Conservation (phyloP, 257 asterid species). For the Nicotiana tomentosiformis region DNA sequence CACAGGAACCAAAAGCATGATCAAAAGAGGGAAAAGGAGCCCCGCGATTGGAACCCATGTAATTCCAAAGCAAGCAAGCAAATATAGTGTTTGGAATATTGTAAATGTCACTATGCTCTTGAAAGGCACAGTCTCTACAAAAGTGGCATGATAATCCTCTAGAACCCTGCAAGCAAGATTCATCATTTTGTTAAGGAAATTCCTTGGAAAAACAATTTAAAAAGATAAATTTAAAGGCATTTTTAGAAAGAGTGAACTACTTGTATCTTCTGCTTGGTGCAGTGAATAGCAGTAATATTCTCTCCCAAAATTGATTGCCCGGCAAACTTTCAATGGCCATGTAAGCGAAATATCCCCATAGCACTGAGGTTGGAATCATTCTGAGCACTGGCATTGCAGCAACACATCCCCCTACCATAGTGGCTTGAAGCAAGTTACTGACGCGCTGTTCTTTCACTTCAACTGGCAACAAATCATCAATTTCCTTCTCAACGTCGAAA, state of each 20-base stretch:
- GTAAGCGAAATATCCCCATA: slow-evolving; percentile 91
- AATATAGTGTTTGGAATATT: slow-evolving; percentile 54
- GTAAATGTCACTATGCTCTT: slow-evolving; percentile 68
- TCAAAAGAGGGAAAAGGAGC: slow-evolving; percentile 65
- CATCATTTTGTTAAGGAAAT: background rate
- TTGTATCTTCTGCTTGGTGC: slow-evolving; percentile 84
- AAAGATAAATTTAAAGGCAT: background rate
- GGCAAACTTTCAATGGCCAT: slow-evolving; percentile 95
- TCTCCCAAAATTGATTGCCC: slow-evolving; percentile 90
- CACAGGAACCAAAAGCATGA: slow-evolving; percentile 81
- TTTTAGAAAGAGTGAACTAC: slow-evolving; percentile 20
- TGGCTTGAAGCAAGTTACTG: slow-evolving; percentile 74
- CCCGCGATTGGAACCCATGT: slow-evolving; percentile 96
- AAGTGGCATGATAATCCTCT: slow-evolving; percentile 76
- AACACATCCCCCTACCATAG: slow-evolving; percentile 77
- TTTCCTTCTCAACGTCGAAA: slow-evolving; percentile 74
- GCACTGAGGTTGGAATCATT: slow-evolving; percentile 89
- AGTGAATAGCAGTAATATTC: slow-evolving; percentile 67
- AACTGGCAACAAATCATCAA: slow-evolving; percentile 72
- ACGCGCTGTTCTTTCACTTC: slow-evolving; percentile 90
- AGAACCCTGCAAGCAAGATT: slow-evolving; percentile 42
- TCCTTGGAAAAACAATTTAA: background rate
- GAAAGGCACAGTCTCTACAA: slow-evolving; percentile 87
- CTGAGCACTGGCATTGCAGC: slow-evolving; percentile 83
- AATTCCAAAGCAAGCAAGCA: slow-evolving; percentile 76